Conservation (phyloP, 129 eudicot genomes). For the Saposhnikovia divaricata region DNA sequence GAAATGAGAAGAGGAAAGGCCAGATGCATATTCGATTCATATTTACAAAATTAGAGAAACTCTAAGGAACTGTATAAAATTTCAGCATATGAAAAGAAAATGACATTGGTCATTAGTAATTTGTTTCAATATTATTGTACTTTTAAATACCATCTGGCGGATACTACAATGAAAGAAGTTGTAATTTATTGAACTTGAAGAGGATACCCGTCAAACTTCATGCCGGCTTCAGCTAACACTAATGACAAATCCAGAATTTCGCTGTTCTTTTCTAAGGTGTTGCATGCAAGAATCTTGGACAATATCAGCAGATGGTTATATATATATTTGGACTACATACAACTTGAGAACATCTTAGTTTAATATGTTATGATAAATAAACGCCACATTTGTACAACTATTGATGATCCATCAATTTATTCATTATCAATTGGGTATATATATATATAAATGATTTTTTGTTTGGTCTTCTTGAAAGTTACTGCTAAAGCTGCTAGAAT, state of each 20-base stretch:
- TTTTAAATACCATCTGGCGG: background rate
- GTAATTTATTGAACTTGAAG: background rate
- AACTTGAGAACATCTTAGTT: background rate
- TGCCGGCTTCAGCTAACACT: background rate
- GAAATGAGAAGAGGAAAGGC: slow-evolving; percentile 22
- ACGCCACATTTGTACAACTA: background rate
- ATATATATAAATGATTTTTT: background rate
- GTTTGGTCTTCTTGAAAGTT: slow-evolving; percentile 1
- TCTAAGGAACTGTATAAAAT: background rate
- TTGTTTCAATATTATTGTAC: background rate
- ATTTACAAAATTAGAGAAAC: slow-evolving; percentile 3
- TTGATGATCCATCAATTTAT: slow-evolving; percentile 1
- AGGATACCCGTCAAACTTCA: background rate
- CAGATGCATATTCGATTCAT: slow-evolving; percentile 36
- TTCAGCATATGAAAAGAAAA: slow-evolving; percentile 9
- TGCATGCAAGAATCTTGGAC: background rate
- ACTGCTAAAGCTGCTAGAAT: background rate
- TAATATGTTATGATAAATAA: too few relatives aligned
- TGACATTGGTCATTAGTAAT: background rate
- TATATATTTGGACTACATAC: background rate
- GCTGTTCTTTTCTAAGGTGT: background rate
- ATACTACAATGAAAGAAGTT: background rate
- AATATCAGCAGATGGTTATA: background rate
- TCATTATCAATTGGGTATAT: background rate
- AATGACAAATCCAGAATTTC: background rate